Base-by-base conservation (phyloP, 306 rosid genomes). In the Lathyrus tuberosus region DNA sequence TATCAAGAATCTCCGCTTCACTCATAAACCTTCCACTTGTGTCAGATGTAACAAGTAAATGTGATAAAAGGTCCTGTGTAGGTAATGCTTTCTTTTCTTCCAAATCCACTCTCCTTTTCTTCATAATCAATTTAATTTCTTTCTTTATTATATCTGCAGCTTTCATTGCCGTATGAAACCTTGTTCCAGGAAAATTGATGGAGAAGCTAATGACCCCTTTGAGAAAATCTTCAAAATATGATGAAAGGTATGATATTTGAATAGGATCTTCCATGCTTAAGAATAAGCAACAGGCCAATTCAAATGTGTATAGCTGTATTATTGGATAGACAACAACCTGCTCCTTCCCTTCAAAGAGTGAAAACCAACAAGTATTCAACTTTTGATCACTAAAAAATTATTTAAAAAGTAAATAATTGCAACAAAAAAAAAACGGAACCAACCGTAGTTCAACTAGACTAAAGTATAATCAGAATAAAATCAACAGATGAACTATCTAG, bases 281-380 rank as follows among this genome's bases (percentile, higher is more conserved):
- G 63, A 82, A 82, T 71, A 82, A 67, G 71, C 74, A 53, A 57
- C 86, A 82, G 7, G 86, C 83, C 67, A 82, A 42, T 76, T 76
- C 70, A 76, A 70, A 79, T 7, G 86, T 69, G 81, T 82, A 82
- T 67, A 67, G 58, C 10, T 79, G 60, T 56, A 48, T 59, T 44
- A 35, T 67, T 28, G 63, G 33, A 72, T 75, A 71, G 14, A 79
- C 86, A 62, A 3, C 5, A 69, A 78, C 80, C 58, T 71, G 67
- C 47, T 70, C 76, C 77, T 71, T 78, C 15, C 86, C 86, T 82
- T 26, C 83, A 82, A 43, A 52, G 44, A 52, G 56, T 63, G 38
- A 35, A 48, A 57, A 67, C 49, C 38, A 57, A 69, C 26, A 10
- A 49, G 43, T 49, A 68, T 72, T n/a, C 42, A 10, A 61, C 4